Percentiles rank a stretch among this genome's conserved stretches.
These are phyloP conservation scores for Colletotrichum incanum DNA, from an alignment of 2,329 filamentous ascomycete species.

Conservation along the genomic window DNA sequence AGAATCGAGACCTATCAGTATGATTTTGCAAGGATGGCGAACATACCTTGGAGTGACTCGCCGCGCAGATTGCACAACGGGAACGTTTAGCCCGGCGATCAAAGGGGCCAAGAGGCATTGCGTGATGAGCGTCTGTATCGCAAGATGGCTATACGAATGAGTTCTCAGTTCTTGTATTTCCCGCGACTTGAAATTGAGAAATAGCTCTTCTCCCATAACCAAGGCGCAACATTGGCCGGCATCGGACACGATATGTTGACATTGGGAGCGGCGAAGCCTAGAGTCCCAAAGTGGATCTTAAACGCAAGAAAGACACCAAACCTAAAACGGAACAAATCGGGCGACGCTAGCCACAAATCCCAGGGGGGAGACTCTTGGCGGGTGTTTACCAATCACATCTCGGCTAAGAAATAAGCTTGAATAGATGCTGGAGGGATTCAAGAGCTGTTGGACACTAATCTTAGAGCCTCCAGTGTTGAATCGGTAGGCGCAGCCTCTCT, in stretches of 20 bases:
- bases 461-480: neutral
- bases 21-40: neutral
- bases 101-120: constrained; percentile 53
- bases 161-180: neutral
- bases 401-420: neutral
- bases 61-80: constrained; percentile 50
- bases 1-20: neutral
- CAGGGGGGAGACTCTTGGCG: neutral
- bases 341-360: constrained; percentile 35
- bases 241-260: neutral
- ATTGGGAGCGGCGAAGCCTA: neutral
- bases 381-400: constrained; percentile 12
- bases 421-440: neutral
- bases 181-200: neutral
- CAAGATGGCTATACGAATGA: neutral
- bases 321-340: constrained; percentile 38
- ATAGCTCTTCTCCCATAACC: neutral
- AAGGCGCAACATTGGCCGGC: neutral
- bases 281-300: neutral
- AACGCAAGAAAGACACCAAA: constrained; percentile 12
- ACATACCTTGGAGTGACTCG: constrained; percentile 54
- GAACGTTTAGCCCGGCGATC: constrained; percentile 52
- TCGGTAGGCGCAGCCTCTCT: constrained; percentile 7
- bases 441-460: neutral
- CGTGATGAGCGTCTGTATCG: neutral